phyloP scores from a whole-genome alignment of 129 eudicot species.

The Ambrosia trifida region DNA sequence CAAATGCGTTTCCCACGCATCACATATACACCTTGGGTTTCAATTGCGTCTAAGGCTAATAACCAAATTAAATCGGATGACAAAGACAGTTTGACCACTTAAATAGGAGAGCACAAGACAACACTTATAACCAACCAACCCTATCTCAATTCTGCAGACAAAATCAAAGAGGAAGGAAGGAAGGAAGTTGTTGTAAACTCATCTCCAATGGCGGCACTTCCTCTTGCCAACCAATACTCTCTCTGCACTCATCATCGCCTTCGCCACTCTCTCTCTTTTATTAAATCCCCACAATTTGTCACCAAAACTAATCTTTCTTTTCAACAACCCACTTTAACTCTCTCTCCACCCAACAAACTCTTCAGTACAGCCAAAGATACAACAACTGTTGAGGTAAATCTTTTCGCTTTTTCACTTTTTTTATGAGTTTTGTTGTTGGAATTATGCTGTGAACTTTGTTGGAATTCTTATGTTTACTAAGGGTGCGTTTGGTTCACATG shows the following conservation, averaged over 20 bases:
- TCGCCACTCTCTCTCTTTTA: background rate
- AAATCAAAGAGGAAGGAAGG: background rate
- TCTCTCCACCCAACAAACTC: slow-evolving; percentile 25
- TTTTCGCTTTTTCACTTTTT: background rate
- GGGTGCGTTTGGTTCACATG: no score
- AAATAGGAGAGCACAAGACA: no score
- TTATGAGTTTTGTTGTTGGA: background rate
- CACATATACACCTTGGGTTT: no score
- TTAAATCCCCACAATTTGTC: slow-evolving; percentile 1
- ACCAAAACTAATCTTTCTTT: slow-evolving; percentile 22
- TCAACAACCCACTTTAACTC: slow-evolving; percentile 15
- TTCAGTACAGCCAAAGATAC: slow-evolving; percentile 29
- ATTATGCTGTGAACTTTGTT: background rate
- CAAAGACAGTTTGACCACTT: no score
- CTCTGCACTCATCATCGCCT: slow-evolving; percentile 10
- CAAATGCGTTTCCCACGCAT: no score
- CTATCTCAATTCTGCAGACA: background rate
- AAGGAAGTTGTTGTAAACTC: background rate
- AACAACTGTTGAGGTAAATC: slow-evolving; percentile 38
- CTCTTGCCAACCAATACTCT: slow-evolving; percentile 32
- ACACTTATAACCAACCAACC: no score
- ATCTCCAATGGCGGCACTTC: slow-evolving; percentile 38
- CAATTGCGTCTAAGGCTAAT: no score
- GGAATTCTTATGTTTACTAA: no score
- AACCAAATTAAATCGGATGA: no score